Conservation (phyloP, 2,329 filamentous ascomycete genomes). For the Xylariaceae sp. region DNA sequence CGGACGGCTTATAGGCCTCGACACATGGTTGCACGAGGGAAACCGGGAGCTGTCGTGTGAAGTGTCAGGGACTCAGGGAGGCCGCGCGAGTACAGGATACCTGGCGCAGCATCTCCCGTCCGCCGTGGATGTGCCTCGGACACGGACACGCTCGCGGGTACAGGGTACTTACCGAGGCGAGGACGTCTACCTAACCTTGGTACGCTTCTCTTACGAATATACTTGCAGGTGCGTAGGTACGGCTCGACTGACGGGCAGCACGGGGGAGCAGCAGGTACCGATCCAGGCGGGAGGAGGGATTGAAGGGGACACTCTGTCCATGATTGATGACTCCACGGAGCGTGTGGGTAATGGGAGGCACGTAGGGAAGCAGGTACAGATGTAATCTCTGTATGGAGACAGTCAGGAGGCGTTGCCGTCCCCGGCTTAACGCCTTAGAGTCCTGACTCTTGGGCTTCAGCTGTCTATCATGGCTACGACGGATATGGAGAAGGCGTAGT, state of each 20-base stretch:
- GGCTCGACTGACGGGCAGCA: not conserved
- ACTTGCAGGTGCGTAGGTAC: not conserved
- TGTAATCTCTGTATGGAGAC: not conserved
- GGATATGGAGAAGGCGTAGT: not conserved
- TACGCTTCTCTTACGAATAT: not conserved
- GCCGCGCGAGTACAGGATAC: constrained; percentile 2
- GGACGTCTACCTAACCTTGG: not conserved
- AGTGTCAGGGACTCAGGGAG: constrained; percentile 2
- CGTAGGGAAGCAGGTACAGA: not conserved
- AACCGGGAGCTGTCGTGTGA: constrained; percentile 18
- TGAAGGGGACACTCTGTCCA: not conserved
- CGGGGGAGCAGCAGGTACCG: not conserved
- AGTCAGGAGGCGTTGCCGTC: not conserved
- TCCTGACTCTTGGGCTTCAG: not conserved
- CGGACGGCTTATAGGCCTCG: constrained; percentile 14
- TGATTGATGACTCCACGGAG: constrained; percentile 1
- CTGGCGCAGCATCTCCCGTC: constrained; percentile 6
- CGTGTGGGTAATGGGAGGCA: not conserved
- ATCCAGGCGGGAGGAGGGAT: not conserved
- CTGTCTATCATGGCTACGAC: not conserved
- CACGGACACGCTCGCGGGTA: not conserved
- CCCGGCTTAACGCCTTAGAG: not conserved
- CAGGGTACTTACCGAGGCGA: not conserved
- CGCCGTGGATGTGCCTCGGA: not conserved
- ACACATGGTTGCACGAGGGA: constrained; percentile 20